These are phyloP conservation scores for Ophiocordyceps camponoti-rufipedis DNA, from an alignment of 2,329 filamentous ascomycete genomes.

Conservation along the genomic window DNA sequence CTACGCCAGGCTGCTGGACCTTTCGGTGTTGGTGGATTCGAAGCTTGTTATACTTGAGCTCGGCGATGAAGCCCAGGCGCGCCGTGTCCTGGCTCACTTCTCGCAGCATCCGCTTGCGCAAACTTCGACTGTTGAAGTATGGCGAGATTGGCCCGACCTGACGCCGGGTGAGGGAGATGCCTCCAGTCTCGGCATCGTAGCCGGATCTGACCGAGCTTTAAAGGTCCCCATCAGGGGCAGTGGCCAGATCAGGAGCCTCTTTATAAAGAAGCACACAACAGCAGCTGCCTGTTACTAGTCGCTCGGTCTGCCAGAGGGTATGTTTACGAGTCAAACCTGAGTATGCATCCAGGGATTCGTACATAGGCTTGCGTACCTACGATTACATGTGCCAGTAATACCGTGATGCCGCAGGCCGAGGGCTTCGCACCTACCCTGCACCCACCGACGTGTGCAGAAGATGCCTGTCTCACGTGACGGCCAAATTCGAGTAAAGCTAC, in stretches of 20 bases:
- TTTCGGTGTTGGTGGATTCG: conserved; percentile 30
- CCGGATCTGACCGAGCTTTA: conserved; percentile 1
- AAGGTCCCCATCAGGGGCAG: conserved; percentile 23
- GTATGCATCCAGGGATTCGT: not conserved
- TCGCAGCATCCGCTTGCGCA: conserved; percentile 8
- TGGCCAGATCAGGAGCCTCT: conserved; percentile 29
- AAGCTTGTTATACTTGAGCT: conserved; percentile 51
- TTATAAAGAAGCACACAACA: not conserved
- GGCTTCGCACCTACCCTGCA: not conserved
- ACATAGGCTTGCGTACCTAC: not conserved
- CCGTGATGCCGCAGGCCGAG: not conserved
- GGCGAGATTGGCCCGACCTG: conserved; percentile 48
- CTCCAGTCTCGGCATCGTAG: conserved; percentile 7
- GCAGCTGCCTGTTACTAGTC: not conserved
- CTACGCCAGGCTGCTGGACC: conserved; percentile 44
- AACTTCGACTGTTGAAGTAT: conserved; percentile 38
- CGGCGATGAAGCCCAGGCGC: conserved; percentile 49
- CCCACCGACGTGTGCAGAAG: no score
- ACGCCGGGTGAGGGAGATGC: conserved; percentile 11
- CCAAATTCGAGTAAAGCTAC: conserved; percentile 12
- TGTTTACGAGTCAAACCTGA: no score
- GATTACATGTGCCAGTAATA: not conserved
- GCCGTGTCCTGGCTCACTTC: conserved; percentile 37
- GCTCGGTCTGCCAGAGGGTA: no score
- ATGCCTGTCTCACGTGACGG: conserved; percentile 11